Evolutionary conservation across 495 filamentous ascomycete species (phyloP).

Genomic region (Friedmanniomyces simplex): DNA sequence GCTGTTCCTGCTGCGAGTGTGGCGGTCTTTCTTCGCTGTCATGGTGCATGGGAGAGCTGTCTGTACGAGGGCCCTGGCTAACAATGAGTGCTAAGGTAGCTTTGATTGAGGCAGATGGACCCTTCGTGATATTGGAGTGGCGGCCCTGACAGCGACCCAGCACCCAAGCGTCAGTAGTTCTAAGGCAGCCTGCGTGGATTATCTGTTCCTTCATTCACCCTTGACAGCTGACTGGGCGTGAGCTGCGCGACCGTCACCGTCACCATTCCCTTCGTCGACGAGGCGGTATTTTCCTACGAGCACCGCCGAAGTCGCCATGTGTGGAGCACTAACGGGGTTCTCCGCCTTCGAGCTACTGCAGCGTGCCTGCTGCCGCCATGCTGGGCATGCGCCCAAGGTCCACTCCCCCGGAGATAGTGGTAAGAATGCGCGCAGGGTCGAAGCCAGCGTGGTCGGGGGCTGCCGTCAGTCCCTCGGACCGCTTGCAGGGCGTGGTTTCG

Average conservation of each 20-base stretch:
- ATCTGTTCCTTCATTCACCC: too few species aligned
- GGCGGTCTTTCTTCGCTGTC: neutral
- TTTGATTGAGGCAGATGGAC: neutral
- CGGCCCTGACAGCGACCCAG: too few species aligned
- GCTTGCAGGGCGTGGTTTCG: too few species aligned
- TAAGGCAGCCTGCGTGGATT: too few species aligned
- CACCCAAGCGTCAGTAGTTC: too few species aligned
- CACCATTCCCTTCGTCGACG: neutral
- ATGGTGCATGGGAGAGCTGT: neutral
- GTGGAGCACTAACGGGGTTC: neutral
- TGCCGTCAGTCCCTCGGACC: too few species aligned
- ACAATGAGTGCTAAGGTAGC: neutral
- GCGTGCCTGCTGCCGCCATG: neutral
- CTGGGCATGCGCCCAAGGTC: neutral
- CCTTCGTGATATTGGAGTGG: neutral
- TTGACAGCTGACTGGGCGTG: too few species aligned
- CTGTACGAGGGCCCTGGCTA: neutral
- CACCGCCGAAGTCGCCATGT: neutral
- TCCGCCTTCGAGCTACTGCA: neutral
- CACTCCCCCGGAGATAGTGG: neutral
- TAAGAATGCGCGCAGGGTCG: neutral
- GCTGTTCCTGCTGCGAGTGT: too few species aligned
- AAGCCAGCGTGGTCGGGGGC: too few species aligned
- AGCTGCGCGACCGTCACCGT: too few species aligned
- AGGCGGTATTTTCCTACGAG: neutral